Base-by-base conservation (phyloP, 2,329 filamentous ascomycete species). In the Chaetomiaceae sp. region DNA sequence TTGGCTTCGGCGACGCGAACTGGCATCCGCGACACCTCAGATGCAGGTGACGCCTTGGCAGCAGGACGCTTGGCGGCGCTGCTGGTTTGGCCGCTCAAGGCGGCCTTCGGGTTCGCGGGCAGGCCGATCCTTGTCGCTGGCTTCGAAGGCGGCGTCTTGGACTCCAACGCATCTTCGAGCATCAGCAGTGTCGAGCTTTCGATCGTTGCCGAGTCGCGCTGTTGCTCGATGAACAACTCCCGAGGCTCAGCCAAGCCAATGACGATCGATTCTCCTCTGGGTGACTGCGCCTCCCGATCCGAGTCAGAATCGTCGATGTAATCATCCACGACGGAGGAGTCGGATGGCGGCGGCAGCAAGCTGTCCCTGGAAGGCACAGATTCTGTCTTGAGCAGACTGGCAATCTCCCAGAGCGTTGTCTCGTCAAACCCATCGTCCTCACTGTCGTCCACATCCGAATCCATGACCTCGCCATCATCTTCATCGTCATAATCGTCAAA, bases 321-420 rank as follows among this genome's bases (percentile, higher is more conserved):
- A 19, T 66, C 64, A 8, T 62, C 61, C 4, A 65, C 54, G 14
- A 56, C 52, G 3, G 60, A n/a, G n/a, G n/a, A 63, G 26, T 56
- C 49, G 42, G 49, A 47, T 12, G 59, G 49, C 6, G 57, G 56
- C 10, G 70, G 72, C 15, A 78, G 59, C 8, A 80, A 60, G 55
- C 73, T 79, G 34, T 73, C 58, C 53, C 68, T 73, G 11, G 75
- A 74, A 3, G 76, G 75, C 4, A 79, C 62, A 39, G 72, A 61
- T 45, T 73, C 70, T 2, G 72, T 68, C 59, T 74, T 72, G 10
- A 83, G 65, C 33, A 83, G 66, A 49, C 68, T 78, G 48, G 78
- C 79, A 62, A 83, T 83, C 58, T 83, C 78, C 75, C 77, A 81
- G 20, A 83, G 64, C 1, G 77, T 82, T 9, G 66, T 73, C 63